A percentile compares a stretch with the other conserved stretches of the same genome.
phyloP scores from a whole-genome alignment of 1,139 yeast species.

The Eremothecium gossypii region DNA sequence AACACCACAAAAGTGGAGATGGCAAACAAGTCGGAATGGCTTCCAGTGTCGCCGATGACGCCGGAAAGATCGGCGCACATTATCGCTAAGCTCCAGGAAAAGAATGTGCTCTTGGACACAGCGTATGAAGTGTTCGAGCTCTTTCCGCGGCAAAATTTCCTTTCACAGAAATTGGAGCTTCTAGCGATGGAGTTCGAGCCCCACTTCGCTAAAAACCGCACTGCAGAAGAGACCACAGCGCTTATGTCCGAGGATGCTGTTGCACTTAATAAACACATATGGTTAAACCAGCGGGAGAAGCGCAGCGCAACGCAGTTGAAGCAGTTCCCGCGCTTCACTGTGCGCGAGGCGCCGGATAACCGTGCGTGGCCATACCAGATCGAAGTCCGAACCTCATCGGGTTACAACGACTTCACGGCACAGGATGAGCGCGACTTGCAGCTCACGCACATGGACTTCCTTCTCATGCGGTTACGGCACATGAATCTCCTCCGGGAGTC shows the following conservation, averaged over 20 bases:
- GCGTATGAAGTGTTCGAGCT: conserved; percentile 7
- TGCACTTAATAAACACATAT: conserved; percentile 4
- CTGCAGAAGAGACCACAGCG: conserved; percentile 4
- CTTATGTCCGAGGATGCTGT: conserved; percentile 5
- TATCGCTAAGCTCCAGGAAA: conserved; percentile 4
- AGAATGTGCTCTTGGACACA: conserved; percentile 1
- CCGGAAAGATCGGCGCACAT: conserved; percentile 6
- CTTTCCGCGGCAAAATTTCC: conserved; percentile 6
- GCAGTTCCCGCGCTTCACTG: conserved; percentile 10
- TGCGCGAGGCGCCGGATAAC: conserved; percentile 2
- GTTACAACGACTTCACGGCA: conserved; percentile 10
- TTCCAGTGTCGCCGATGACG: conserved; percentile 8
- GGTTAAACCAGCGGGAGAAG: conserved; percentile 8
- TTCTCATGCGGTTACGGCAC: conserved; percentile 8
- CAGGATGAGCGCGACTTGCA: not conserved
- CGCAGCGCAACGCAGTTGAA: conserved; percentile 6
- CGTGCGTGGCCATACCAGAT: conserved; percentile 3
- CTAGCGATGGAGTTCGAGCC: conserved; percentile 8
- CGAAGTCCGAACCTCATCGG: conserved; percentile 11
- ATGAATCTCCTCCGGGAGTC: conserved; percentile 10
- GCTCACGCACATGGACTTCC: conserved; percentile 7
- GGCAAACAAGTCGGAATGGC: conserved; percentile 8
- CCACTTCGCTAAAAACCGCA: not conserved
- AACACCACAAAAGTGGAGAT: conserved; percentile 7
- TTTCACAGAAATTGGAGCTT: conserved; percentile 7